Evolutionary conservation across 345 rosid species (phyloP), one percentile per base, ranked within the genome.

Genomic region (Murraya paniculata): DNA sequence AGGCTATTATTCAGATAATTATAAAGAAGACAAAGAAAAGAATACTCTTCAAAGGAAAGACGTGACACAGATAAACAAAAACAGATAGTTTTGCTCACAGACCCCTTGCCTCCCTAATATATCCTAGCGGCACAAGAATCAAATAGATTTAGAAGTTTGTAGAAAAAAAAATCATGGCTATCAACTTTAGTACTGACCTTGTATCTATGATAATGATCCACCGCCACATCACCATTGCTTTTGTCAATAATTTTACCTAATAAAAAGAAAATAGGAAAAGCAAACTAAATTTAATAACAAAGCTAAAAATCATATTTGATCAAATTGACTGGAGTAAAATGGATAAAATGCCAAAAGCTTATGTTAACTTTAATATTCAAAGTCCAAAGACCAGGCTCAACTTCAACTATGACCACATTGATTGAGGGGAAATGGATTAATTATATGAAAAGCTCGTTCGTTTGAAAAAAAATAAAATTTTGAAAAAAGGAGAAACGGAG

Each of bases 141-240:
- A 25, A 56, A 64, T 9, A 64, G 41, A 41, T 64, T 30, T 64
- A 48, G 31, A 6, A 75, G n/a, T 41, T 64, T 28, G 27, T 31
- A 56, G 45, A 25, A 28, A 58, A 31, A 64, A 50, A 22, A 7
- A 45, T 6, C 25, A 55, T n/a, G 22, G 55, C 56, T 25, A 53
- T 61, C 45, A 53, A 16, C 25, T 1, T 27, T 16, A 70, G 68
- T 68, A 57, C 78, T 77, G 74, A 91, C 98, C 98, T 93, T 87
- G 83, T 90, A 93, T 33, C 89, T 87, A 74, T 93, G 89, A 80
- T 93, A 95, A 68, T 88, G 89, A 85, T 93, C 98, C 35, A 89
- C 87, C 24, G 98, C 98, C 50, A 91, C 85, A 74, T 95, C 91
- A 45, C 89, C 97, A 21, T 78, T 88, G 88, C 92, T 85, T 78